Conservation (phyloP, 2,329 filamentous ascomycete species). For the Fusarium lyarnte region DNA sequence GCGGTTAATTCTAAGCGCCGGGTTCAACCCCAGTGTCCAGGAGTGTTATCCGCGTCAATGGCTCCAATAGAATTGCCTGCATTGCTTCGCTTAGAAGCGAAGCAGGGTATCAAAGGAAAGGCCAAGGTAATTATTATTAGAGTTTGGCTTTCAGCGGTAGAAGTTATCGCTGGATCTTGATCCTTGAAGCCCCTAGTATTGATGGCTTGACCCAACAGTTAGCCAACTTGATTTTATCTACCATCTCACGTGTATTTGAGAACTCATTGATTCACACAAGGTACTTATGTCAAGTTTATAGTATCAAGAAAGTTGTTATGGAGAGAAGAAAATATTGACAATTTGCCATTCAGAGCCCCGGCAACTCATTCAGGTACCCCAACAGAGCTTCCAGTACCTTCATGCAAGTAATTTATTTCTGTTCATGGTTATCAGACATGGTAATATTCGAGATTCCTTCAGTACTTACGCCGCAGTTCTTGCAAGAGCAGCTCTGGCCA, state of each 20-base stretch:
- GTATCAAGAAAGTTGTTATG: neutral
- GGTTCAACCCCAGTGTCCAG: neutral
- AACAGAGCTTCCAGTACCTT: accelerated
- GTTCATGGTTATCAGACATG: accelerated
- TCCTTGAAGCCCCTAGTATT: neutral
- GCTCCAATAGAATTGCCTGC: neutral
- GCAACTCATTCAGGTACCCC: too few relatives aligned
- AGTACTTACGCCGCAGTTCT: constrained; percentile 14
- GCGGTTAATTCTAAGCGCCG: neutral
- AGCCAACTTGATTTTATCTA: accelerated
- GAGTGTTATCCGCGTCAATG: neutral
- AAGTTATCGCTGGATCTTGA: neutral
- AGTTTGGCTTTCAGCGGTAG: neutral
- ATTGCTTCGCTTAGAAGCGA: neutral
- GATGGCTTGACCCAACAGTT: neutral
- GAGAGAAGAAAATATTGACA: neutral
- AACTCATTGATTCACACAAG: accelerated
- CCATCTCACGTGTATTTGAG: neutral
- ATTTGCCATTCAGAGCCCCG: accelerated
- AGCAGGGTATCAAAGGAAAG: neutral
- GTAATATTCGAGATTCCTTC: accelerated
- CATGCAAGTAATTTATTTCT: neutral
- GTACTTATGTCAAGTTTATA: accelerated
- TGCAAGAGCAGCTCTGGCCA: constrained; percentile 13
- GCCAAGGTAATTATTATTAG: neutral